phyloP scores from a whole-genome alignment of 2,329 filamentous ascomycete species.

The Curvularia verruculosa region DNA sequence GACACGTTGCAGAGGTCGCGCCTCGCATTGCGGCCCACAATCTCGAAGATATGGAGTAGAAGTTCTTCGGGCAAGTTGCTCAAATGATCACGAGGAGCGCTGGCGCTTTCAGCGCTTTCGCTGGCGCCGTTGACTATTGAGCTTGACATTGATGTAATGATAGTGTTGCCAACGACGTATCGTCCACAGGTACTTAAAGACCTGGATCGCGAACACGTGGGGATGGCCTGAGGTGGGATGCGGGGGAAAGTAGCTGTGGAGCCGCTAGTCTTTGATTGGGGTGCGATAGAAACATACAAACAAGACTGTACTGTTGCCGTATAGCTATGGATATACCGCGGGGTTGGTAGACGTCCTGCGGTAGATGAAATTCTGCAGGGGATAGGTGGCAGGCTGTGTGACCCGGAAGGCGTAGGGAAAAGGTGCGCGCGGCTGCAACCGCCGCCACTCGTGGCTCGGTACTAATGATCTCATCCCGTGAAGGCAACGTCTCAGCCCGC shows the following conservation, averaged over 20 bases:
- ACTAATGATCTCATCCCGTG: constrained; percentile 10
- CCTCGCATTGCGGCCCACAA: constrained; percentile 32
- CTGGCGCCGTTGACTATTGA: constrained; percentile 6
- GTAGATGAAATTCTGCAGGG: neutral
- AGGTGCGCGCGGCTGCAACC: constrained; percentile 8
- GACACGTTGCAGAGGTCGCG: constrained; percentile 39
- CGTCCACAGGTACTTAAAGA: constrained; percentile 9
- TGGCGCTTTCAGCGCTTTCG: neutral
- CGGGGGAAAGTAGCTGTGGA: constrained; percentile 14
- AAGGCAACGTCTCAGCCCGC: constrained; percentile 1
- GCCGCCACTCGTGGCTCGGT: constrained; percentile 9
- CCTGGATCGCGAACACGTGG: constrained; percentile 22
- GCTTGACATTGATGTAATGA: constrained; percentile 3
- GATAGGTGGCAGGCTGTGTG: constrained; percentile 2
- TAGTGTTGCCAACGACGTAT: neutral
- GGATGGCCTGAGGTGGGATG: constrained; percentile 16
- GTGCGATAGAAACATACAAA: neutral
- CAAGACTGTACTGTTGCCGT: neutral
- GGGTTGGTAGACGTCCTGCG: neutral
- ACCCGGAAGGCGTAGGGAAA: constrained; percentile 1
- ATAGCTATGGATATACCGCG: neutral
- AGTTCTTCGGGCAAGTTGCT: constrained; percentile 38
- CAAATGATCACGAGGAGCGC: constrained; percentile 18
- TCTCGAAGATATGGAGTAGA: constrained; percentile 41
- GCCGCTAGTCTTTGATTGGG: constrained; percentile 3